Evolutionary conservation across 495 filamentous ascomycete genomes (phyloP), one percentile per base, ranked within the genome.

Genomic region (Xylaria nigripes): DNA sequence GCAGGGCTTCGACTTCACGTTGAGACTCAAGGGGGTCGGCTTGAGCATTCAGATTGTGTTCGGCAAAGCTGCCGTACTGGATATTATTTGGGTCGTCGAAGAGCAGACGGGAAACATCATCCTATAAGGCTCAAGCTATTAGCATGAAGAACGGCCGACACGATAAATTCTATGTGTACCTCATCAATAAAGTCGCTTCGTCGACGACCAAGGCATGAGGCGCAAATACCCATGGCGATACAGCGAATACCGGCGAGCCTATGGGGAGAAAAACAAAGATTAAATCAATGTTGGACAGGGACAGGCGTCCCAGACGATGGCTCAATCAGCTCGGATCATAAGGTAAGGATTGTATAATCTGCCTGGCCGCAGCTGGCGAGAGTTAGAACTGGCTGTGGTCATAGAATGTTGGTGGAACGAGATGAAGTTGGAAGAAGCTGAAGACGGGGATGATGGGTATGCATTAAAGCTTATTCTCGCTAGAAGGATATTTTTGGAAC

Each of bases 1-100:
- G 75, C 46, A 81, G 59, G 58, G 77, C 78, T 68, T 80, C 77
- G 40, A 73, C 79, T 68, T 81, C 78, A 62, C 77, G 70, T 66
- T 80, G 76, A 25, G 73, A 74, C 62, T 81, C 78, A 50, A 76
- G 71, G 40, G 78, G 74, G 60, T 81, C 78, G 57, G 72, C 76
- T 59, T 77, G 76, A 10, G 70, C 63, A 51, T 69, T 70, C 60
- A 77, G 57, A 32, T 76, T 70, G 48, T 72, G 70, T 16, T 76
- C 73, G 59, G 69, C 72, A 56, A 81, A 81, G 62, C 76, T 80
- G 22, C 76, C 76, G 48, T 81, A 81, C 32, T 77, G 72, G 7
- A 55, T 49, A 45, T 65, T 69, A 61, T 74, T 74, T n/a, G 73
- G 61, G 48, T 80, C 78, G 61, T 79, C 76, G 60, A 77, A 79